phyloP scores from a whole-genome alignment of 345 rosid genomes.

The Brassica nigra region DNA sequence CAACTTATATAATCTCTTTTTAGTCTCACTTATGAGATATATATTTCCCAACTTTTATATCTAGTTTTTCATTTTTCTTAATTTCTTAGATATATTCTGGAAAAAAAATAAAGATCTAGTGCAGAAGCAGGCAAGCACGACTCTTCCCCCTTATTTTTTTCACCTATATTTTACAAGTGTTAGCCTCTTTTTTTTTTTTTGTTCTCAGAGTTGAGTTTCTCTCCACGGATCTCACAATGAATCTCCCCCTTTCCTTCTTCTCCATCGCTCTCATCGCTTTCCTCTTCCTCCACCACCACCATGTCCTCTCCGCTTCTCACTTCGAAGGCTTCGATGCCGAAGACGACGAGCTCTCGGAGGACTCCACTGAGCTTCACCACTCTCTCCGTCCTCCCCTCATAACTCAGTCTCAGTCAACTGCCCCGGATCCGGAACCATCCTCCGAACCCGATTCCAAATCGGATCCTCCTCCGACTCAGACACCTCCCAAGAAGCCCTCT shows the following conservation, averaged over 20 bases:
- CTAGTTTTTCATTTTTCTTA: background rate
- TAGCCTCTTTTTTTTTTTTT: background rate
- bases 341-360: conserved; percentile 57
- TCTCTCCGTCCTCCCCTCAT: conserved; percentile 59
- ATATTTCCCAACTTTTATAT: background rate
- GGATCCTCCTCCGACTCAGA: conserved; percentile 31
- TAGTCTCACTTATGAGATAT: background rate
- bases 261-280: conserved; percentile 42
- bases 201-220: background rate
- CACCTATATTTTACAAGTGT: background rate
- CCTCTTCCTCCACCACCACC: conserved; percentile 28
- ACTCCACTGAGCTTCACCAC: conserved; percentile 46
- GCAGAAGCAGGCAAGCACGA: conserved; percentile 14
- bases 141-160: conserved; percentile 9
- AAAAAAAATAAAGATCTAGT: conserved; percentile 1
- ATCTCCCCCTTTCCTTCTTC: conserved; percentile 23
- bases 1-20: too few relatives aligned
- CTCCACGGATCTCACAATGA: conserved; percentile 34
- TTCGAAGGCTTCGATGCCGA: conserved; percentile 98
- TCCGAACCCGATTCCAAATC: conserved; percentile 36
- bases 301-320: conserved; percentile 59
- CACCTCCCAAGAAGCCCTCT: conserved; percentile 36
- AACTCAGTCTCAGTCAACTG: conserved; percentile 54
- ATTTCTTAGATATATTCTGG: background rate
- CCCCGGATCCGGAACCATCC: conserved; percentile 37